These are phyloP conservation scores for Hansenula anomala DNA, from an alignment of 1,139 yeast species.

Conservation along the genomic window DNA sequence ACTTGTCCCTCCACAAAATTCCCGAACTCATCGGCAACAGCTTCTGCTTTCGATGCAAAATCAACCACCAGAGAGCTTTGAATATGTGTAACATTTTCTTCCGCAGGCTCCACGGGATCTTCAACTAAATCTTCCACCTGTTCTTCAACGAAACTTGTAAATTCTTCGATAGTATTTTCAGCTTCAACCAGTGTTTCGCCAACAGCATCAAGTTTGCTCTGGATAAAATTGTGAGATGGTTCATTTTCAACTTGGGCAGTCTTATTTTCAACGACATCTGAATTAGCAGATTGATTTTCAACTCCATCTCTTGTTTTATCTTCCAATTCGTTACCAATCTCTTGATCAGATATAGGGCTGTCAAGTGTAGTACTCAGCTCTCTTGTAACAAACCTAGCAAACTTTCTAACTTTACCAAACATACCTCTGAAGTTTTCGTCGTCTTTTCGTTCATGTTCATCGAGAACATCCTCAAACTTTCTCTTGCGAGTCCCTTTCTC, in stretches of 20 bases:
- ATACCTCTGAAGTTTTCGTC: background rate
- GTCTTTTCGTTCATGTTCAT: too few relatives aligned
- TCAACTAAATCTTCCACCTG: constrained; percentile 2
- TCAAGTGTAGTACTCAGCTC: background rate
- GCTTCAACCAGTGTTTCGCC: too few relatives aligned
- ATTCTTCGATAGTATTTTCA: background rate
- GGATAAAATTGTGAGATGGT: too few relatives aligned
- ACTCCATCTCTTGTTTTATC: background rate
- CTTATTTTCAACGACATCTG: too few relatives aligned
- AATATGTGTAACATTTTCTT: too few relatives aligned
- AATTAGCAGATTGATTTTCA: too few relatives aligned
- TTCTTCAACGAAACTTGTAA: background rate
- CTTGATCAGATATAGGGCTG: background rate
- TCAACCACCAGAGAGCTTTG: too few relatives aligned
- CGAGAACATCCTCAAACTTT: background rate
- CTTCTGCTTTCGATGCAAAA: background rate
- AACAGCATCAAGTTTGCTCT: background rate
- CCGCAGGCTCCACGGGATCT: background rate
- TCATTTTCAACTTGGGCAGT: too few relatives aligned
- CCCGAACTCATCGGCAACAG: too few relatives aligned
- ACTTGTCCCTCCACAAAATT: too few relatives aligned
- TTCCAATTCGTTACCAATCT: background rate
- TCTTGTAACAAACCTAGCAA: background rate
- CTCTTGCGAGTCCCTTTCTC: background rate
- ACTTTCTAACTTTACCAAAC: background rate